Percentiles rank a stretch among this genome's conserved stretches.
Evolutionary conservation across 2,329 filamentous ascomycete genomes (phyloP).

Genomic region (Monosporascus ibericus): DNA sequence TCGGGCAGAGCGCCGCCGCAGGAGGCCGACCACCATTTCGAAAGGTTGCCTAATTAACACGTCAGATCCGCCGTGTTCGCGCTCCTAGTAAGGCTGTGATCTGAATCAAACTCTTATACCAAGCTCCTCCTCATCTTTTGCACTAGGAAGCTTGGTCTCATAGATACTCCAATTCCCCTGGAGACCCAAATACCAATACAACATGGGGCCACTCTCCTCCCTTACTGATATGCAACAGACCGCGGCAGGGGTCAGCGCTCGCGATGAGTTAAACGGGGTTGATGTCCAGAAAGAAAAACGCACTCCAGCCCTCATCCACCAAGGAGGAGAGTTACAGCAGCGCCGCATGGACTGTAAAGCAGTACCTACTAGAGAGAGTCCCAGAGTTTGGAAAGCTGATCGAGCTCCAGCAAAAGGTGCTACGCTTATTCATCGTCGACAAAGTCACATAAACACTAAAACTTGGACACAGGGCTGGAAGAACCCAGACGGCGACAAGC

Average conservation of each 20-base stretch:
- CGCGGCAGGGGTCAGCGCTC: too few species aligned
- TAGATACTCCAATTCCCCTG: too few species aligned
- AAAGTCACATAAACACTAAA: too few species aligned
- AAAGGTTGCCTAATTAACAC: too few species aligned
- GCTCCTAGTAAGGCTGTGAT: too few species aligned
- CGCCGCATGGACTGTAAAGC: background rate
- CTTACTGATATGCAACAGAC: too few species aligned
- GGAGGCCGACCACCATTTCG: background rate
- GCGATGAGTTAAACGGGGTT: background rate
- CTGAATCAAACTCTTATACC: too few species aligned
- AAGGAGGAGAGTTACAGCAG: background rate
- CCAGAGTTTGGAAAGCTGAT: background rate
- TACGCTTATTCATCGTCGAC: background rate
- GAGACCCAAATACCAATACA: too few species aligned
- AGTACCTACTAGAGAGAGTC: background rate
- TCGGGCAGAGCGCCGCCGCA: background rate
- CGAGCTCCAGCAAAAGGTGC: background rate
- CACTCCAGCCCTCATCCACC: background rate
- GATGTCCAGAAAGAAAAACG: background rate
- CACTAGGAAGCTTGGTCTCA: too few species aligned
- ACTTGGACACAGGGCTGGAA: slow-evolving; percentile 34
- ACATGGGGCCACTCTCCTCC: too few species aligned
- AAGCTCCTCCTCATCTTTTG: too few species aligned
- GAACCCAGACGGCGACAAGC: slow-evolving; percentile 33
- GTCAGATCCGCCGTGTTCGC: too few species aligned